phyloP scores from a whole-genome alignment of 2,329 filamentous ascomycete species.

The Fusarium drepaniforme region DNA sequence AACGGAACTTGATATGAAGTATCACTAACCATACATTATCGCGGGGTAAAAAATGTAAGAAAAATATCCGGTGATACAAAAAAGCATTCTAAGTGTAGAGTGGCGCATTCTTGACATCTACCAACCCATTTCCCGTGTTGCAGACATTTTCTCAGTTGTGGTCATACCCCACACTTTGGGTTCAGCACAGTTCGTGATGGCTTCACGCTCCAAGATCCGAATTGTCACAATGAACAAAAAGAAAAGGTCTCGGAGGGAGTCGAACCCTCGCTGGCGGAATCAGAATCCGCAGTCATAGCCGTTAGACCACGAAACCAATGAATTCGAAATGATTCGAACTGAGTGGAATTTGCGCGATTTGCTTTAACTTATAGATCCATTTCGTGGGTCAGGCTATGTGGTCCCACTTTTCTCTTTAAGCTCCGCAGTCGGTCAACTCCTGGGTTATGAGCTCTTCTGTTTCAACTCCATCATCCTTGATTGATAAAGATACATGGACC shows the following conservation, averaged over 20 bases:
- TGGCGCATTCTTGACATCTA: not conserved
- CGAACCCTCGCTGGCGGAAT: conserved; percentile 54
- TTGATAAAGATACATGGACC: not conserved
- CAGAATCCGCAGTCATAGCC: conserved; percentile 54
- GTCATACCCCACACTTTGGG: not conserved
- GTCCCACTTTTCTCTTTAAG: not conserved
- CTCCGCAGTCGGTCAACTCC: not conserved
- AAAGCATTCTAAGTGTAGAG: not conserved
- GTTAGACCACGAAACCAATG: conserved; percentile 52
- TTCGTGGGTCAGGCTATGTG: not conserved
- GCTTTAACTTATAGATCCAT: not conserved
- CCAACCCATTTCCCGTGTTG: not conserved
- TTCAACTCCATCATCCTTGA: not conserved
- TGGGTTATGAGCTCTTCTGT: not conserved
- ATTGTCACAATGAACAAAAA: conserved; percentile 14
- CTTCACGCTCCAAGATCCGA: not conserved
- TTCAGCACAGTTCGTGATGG: not conserved
- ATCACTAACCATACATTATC: not conserved
- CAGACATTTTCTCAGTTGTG: not conserved
- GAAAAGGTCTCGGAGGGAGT: conserved; percentile 50
- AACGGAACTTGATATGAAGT: not conserved
- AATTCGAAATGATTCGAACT: not conserved
- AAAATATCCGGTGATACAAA: not conserved
- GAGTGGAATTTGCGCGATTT: not conserved
- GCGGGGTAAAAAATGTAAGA: not conserved